Evolutionary conservation across 139 green algal genomes (phyloP).

Genomic region (Asterochloris erici): DNA sequence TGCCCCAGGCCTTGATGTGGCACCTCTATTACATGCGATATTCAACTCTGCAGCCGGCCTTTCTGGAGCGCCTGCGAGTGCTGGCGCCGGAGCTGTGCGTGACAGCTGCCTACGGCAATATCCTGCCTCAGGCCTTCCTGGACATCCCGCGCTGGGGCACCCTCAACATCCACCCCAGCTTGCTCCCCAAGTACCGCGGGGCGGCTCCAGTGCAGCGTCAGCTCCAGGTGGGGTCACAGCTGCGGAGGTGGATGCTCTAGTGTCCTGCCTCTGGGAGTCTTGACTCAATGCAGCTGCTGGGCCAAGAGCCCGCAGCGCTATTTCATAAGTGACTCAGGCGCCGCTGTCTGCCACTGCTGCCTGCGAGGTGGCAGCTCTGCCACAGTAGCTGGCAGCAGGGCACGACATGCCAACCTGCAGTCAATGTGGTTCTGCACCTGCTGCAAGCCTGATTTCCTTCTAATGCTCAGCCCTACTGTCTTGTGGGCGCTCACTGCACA

Average conservation of each 20-base stretch:
- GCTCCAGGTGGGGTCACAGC: constrained; percentile 34
- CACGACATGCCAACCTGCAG: too few species aligned
- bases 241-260: background rate
- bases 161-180: constrained; percentile 96
- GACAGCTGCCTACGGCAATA: constrained; percentile 97
- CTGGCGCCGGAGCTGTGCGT: constrained; percentile 89
- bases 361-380: too few species aligned
- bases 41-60: constrained; percentile 40
- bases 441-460: too few species aligned
- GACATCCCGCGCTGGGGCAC: constrained; percentile 81
- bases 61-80: constrained; percentile 61
- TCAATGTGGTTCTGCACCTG: too few species aligned
- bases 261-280: background rate
- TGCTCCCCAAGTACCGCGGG: constrained; percentile 90
- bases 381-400: too few species aligned
- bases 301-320: too few species aligned
- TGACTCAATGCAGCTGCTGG: too few species aligned
- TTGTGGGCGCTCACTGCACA: too few species aligned
- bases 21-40: background rate
- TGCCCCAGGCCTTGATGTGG: background rate
- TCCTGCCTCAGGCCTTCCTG: constrained; percentile 89
- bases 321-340: too few species aligned
- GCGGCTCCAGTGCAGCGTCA: constrained; percentile 94
- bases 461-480: too few species aligned
- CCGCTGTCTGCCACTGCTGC: too few species aligned